Evolutionary conservation across 192 early-diverging fungal species (phyloP).

Genomic region (Coemansia sp.): DNA sequence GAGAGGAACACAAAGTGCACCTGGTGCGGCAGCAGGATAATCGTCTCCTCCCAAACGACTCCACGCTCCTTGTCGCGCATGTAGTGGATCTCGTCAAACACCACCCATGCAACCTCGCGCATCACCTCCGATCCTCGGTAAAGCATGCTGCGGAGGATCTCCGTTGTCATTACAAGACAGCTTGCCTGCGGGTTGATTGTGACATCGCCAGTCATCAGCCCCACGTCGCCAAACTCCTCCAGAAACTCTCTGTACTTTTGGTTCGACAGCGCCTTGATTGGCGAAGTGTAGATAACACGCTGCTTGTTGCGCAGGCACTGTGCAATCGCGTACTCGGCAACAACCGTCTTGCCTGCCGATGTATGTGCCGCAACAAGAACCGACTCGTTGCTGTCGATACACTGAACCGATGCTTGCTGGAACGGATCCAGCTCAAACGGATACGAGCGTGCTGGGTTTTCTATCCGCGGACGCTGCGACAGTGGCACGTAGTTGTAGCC

Average conservation of each 20-base stretch:
- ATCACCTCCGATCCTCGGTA: constrained; percentile 96
- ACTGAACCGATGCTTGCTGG: constrained; percentile 84
- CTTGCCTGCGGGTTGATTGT: constrained; percentile 92
- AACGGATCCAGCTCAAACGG: constrained; percentile 95
- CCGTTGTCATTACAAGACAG: constrained; percentile 98
- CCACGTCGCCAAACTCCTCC: constrained; percentile 96
- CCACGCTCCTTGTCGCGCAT: constrained; percentile 97
- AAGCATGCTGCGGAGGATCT: constrained; percentile 97
- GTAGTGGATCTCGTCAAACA: constrained; percentile 99
- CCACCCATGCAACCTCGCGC: constrained; percentile 96
- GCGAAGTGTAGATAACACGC: constrained; percentile 94
- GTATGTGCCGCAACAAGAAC: constrained; percentile 97
- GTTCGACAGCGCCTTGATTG: constrained; percentile 98
- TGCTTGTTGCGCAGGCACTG: constrained; percentile 85
- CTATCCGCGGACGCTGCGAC: constrained; percentile 79
- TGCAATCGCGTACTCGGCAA: constrained; percentile 99
- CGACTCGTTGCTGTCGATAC: constrained; percentile 89
- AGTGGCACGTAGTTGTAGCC: constrained; percentile 86
- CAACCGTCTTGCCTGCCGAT: constrained; percentile 96
- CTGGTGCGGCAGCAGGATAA: constrained; percentile 92
- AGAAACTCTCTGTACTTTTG: constrained; percentile 97
- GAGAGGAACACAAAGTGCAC: constrained; percentile 95
- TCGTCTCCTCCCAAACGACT: constrained; percentile 99
- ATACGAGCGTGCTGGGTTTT: constrained; percentile 82
- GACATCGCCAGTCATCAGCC: constrained; percentile 98